phyloP scores from a whole-genome alignment of 2,329 filamentous ascomycete species.

The Fusarium tjaetaba region DNA sequence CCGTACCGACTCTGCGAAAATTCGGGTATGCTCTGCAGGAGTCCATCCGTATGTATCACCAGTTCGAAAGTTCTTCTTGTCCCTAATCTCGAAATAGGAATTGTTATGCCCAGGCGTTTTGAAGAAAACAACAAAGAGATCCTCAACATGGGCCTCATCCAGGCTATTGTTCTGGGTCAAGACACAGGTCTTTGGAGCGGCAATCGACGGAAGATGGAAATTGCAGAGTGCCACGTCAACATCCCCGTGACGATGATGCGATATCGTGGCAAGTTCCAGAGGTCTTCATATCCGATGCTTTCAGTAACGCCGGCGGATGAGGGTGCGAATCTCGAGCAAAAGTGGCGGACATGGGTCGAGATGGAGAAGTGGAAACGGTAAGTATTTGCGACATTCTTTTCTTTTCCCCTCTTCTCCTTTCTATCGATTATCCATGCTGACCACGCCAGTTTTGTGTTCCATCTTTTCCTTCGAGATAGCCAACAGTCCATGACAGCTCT shows the following conservation, averaged over 20 bases:
- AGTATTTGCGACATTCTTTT: not conserved
- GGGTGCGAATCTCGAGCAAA: slow-evolving; percentile 65
- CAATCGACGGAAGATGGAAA: slow-evolving; percentile 65
- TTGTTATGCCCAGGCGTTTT: slow-evolving; percentile 52
- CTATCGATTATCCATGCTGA: slow-evolving; percentile 11
- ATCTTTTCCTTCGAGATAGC: slow-evolving; percentile 71
- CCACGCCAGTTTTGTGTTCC: slow-evolving; percentile 65
- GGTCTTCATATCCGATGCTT: slow-evolving; percentile 63
- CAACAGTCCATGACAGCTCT: slow-evolving; percentile 74
- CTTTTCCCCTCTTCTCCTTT: not conserved
- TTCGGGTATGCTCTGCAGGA: slow-evolving; percentile 68
- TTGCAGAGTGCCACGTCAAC: slow-evolving; percentile 60
- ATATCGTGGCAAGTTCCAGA: slow-evolving; percentile 67
- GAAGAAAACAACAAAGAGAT: slow-evolving; percentile 60
- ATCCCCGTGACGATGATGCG: slow-evolving; percentile 63
- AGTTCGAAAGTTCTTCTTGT: no score
- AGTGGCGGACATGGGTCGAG: slow-evolving; percentile 73
- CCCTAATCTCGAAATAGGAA: slow-evolving; percentile 34
- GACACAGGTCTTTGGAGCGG: slow-evolving; percentile 65
- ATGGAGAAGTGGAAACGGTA: slow-evolving; percentile 74
- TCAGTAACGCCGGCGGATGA: slow-evolving; percentile 63
- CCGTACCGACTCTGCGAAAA: slow-evolving; percentile 66
- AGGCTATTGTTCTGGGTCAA: slow-evolving; percentile 59
- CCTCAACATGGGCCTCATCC: slow-evolving; percentile 59
- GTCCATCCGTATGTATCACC: slow-evolving; percentile 54